Base-by-base conservation (phyloP, 1,139 yeast species). In the Yamadazyma dendronema region DNA sequence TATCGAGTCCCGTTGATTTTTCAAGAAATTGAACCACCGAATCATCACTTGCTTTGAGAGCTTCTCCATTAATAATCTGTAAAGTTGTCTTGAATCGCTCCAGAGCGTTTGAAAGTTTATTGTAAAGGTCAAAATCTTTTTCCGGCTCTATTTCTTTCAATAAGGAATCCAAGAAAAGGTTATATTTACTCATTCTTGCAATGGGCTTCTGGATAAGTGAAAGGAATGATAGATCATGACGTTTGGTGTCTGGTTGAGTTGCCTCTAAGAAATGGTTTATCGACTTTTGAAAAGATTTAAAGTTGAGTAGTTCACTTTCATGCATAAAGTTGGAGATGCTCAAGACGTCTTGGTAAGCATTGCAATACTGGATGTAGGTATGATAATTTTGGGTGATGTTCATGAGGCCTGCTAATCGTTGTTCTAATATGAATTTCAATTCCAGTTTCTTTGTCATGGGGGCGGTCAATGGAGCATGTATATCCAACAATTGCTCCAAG, bases 121-220 rank as follows among this genome's bases (percentile, higher is more conserved):
- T 14, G 14, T 33, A 14, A 10, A 38, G 16, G 7, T 15, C n/a
- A 14, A 21, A 9, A 3, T 11, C 13, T 7, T 16, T 25, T 30
- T 28, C 29, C 2, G 9, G 9, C 7, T 6, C 9, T 13, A n/a
- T 6, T 26, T 13, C 17, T 29, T 64, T 64, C 7, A 43, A 23
- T 4, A 77, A 47, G 2, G 72, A 61, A 31, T 74, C 75, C 16
- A 77, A 45, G 17, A 79, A 62, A 29, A 80, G 56, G 34, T 67
- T 65, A 48, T 79, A 79, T 46, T 77, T 75, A 4, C 72, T 59
- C 12, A 77, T 62, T 41, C 85, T 57, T 16, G 72, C 60, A 3
- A 77, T 62, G 2, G 86, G 85, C 51, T 69, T 68, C 44, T 77
- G 79, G 26, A 77, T 55, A 34, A 79, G 61, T 0, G 84, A 77